Conservation (phyloP, 345 rosid species). For the Firmiana major region DNA sequence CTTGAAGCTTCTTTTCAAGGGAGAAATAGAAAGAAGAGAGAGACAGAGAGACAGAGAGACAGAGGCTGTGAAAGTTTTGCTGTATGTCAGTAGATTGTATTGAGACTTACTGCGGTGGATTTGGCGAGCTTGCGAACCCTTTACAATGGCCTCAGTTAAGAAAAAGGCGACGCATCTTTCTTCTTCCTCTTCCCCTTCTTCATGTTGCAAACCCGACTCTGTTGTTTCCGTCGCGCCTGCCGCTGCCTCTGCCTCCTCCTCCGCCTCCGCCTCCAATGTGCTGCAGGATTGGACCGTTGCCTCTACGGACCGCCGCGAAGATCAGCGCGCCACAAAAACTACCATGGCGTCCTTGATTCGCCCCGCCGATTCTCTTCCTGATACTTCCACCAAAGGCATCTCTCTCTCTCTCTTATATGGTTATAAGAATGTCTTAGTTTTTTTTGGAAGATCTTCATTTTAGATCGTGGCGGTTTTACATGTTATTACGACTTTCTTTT, state of each 20-base stretch:
- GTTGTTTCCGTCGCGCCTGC: slow-evolving; percentile 30
- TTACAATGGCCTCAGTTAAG: slow-evolving; percentile 95
- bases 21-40: slow-evolving; percentile 13
- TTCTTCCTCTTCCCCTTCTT: slow-evolving; percentile 7
- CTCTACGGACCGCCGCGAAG: slow-evolving; percentile 27
- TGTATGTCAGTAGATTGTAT: slow-evolving; percentile 91
- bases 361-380: slow-evolving; percentile 62
- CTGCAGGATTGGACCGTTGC: slow-evolving; percentile 39
- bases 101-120: slow-evolving; percentile 65
- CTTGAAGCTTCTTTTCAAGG: neutral
- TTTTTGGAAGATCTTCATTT: neutral
- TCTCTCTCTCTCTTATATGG: neutral
- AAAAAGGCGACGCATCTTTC: slow-evolving; percentile 67
- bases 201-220: slow-evolving; percentile 21
- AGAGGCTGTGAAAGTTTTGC: slow-evolving; percentile 35
- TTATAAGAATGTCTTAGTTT: neutral
- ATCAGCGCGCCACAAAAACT: slow-evolving; percentile 33
- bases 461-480: slow-evolving; percentile 8
- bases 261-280: slow-evolving; percentile 29
- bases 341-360: slow-evolving; percentile 47
- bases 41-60: neutral
- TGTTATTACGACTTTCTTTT: neutral
- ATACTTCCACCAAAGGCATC: slow-evolving; percentile 59
- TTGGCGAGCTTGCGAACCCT: slow-evolving; percentile 80
- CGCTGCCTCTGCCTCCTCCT: slow-evolving; percentile 25